Conservation (phyloP, 2,329 filamentous ascomycete genomes). For the Colletotrichum tanaceti region DNA sequence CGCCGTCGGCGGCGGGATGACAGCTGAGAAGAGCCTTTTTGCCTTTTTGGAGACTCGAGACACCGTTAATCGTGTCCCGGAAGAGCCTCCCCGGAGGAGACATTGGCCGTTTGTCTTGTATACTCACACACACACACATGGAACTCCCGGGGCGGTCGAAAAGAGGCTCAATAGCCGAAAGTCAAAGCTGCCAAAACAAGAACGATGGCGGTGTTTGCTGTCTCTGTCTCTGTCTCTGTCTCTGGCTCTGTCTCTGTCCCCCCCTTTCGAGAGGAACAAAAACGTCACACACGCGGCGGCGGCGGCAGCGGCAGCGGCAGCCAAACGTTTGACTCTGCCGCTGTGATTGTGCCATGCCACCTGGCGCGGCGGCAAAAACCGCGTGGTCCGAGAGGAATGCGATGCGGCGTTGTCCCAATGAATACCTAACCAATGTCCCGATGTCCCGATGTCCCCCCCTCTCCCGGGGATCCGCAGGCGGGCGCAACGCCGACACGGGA, state of each 20-base stretch:
- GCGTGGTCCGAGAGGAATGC: neutral
- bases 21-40: neutral
- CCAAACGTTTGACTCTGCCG: conserved; percentile 3
- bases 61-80: conserved; percentile 17
- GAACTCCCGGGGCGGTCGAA: no score
- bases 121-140: neutral
- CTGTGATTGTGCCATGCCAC: neutral
- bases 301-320: no score
- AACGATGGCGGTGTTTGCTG: neutral
- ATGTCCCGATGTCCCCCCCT: conserved; percentile 31
- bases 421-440: no score
- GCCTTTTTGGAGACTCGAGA: conserved; percentile 3
- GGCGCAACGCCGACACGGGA: neutral
- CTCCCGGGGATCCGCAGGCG: neutral
- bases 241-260: conserved; percentile 24
- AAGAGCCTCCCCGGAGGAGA: conserved; percentile 1
- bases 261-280: neutral
- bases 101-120: neutral
- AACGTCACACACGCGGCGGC: conserved; percentile 7
- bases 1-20: neutral
- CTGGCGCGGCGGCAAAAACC: no score
- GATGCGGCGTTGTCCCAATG: neutral
- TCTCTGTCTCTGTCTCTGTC: no score
- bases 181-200: conserved; percentile 1
- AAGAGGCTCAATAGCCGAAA: conserved; percentile 29